phyloP scores from a whole-genome alignment of 331 rosid genomes.

The Erythrophleum ivorense region DNA sequence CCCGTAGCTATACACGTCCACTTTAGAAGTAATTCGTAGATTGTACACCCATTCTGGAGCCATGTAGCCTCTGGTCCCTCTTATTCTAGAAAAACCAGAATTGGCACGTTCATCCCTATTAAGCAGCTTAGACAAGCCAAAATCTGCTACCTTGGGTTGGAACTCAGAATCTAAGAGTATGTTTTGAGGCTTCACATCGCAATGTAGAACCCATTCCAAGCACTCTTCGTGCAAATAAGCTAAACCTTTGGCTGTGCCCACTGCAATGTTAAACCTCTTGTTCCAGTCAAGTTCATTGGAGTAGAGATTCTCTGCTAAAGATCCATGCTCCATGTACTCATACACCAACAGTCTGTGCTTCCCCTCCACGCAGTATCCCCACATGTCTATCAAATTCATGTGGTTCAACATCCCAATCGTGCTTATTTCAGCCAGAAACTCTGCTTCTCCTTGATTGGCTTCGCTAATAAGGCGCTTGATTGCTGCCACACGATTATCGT shows the following conservation, averaged over 20 bases:
- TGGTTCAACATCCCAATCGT: conserved; percentile 75
- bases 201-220: conserved; percentile 76
- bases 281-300: conserved; percentile 58
- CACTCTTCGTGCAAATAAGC: conserved; percentile 84
- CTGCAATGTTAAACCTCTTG: conserved; percentile 60
- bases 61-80: conserved; percentile 86
- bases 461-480: conserved; percentile 53
- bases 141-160: conserved; percentile 72
- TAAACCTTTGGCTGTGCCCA: conserved; percentile 73
- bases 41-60: conserved; percentile 85
- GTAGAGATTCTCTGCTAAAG: conserved; percentile 53
- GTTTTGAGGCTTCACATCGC: conserved; percentile 83
- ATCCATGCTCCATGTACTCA: conserved; percentile 69
- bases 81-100: conserved; percentile 58
- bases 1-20: conserved; percentile 77
- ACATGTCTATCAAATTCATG: conserved; percentile 75
- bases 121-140: conserved; percentile 66
- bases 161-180: conserved; percentile 60
- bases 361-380: conserved; percentile 77
- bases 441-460: conserved; percentile 65
- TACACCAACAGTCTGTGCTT: conserved; percentile 67
- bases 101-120: conserved; percentile 49
- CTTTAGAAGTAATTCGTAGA: conserved; percentile 65
- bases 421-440: conserved; percentile 63
- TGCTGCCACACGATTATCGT: conserved; percentile 59